Evolutionary conservation across 495 filamentous ascomycete genomes (phyloP).

Genomic region (Wilcoxina mikolae): DNA sequence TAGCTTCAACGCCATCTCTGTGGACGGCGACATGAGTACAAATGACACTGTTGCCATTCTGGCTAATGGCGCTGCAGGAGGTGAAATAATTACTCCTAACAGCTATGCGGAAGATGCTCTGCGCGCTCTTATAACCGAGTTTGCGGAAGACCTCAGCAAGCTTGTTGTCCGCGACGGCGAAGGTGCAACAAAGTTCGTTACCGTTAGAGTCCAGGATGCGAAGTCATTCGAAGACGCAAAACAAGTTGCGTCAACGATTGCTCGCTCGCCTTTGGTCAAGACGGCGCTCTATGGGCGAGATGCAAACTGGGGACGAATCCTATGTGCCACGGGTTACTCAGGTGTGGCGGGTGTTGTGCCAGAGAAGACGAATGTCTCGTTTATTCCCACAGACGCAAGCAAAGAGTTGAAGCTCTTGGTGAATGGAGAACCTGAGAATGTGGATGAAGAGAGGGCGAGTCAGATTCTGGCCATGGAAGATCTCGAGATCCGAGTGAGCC

Average conservation of each 20-base stretch:
- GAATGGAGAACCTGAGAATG: conserved; percentile 76
- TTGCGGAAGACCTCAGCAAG: conserved; percentile 72
- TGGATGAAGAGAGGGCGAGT: conserved; percentile 78
- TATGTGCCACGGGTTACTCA: conserved; percentile 88
- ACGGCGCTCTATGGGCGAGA: conserved; percentile 93
- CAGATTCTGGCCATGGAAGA: conserved; percentile 78
- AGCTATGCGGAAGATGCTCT: conserved; percentile 46
- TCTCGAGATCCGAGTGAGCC: conserved; percentile 60
- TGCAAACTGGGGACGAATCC: conserved; percentile 95
- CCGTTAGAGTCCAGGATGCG: conserved; percentile 55
- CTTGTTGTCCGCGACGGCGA: conserved; percentile 93
- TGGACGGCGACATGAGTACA: conserved; percentile 91
- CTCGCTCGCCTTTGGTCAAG: conserved; percentile 89
- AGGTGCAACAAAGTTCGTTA: conserved; percentile 96
- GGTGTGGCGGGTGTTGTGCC: conserved; percentile 53
- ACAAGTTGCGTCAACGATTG: conserved; percentile 68
- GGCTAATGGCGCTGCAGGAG: conserved; percentile 86
- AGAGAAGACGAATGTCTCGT: conserved; percentile 78
- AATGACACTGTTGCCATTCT: conserved; percentile 93
- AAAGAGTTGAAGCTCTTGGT: conserved; percentile 69
- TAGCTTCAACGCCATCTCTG: conserved; percentile 92
- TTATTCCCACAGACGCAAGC: conserved; percentile 73
- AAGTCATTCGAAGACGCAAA: conserved; percentile 30
- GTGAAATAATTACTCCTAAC: conserved; percentile 38
- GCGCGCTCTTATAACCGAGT: conserved; percentile 51